phyloP scores from a whole-genome alignment of 768 basidiomycete species.

The Termitomyces sp. region DNA sequence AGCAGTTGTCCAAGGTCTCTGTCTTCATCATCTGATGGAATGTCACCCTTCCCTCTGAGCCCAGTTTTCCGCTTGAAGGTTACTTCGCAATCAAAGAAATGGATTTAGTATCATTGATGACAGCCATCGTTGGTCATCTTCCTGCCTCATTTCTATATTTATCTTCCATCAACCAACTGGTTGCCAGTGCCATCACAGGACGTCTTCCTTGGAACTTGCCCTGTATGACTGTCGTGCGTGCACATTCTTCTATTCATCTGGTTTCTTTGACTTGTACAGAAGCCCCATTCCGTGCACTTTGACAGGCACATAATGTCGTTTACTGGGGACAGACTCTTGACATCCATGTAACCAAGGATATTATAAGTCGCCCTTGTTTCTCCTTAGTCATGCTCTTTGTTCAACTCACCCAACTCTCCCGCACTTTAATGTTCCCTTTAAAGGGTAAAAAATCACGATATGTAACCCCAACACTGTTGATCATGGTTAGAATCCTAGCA shows the following conservation, averaged over 20 bases:
- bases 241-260: conserved; percentile 36
- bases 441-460: too few species aligned
- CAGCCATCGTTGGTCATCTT: conserved; percentile 37
- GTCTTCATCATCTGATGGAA: conserved; percentile 43
- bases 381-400: too few species aligned
- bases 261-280: conserved; percentile 49
- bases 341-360: too few species aligned
- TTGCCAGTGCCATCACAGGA: conserved; percentile 51
- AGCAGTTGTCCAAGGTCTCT: conserved; percentile 54
- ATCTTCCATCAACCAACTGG: conserved; percentile 36
- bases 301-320: too few species aligned
- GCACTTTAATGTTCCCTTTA: too few species aligned
- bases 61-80: conserved; percentile 46
- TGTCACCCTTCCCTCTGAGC: conserved; percentile 29
- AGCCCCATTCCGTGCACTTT: conserved; percentile 35
- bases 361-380: too few species aligned
- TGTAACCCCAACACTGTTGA: too few species aligned
- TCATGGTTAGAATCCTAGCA: too few species aligned
- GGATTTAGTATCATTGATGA: conserved; percentile 31
- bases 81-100: conserved; percentile 34
- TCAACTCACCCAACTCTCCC: too few species aligned
- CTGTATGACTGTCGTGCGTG: conserved; percentile 40
- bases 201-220: conserved; percentile 36
- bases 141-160: conserved; percentile 45
- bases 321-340: too few species aligned